Base-by-base conservation (phyloP, 176 grass and related monocot species). In the Paspalum vaginatum region DNA sequence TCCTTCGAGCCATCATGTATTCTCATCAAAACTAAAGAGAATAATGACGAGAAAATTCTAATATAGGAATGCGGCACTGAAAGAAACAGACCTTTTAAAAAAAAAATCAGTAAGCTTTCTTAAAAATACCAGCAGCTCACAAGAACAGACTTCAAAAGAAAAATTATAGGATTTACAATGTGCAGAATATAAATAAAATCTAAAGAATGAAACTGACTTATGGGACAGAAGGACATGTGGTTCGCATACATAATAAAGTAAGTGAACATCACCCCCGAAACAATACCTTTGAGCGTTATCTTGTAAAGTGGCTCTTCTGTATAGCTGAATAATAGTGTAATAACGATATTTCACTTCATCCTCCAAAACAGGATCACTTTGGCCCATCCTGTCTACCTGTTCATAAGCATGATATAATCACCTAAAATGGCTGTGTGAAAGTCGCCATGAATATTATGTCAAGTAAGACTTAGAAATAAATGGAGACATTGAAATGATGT, bases 341-440 rank as follows among this genome's bases (percentile, higher is more conserved):
- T 93, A 99, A 45, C 96, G 92, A 59, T 88, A 99, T 75, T 99
- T 99, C 76, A 99, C 93, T 88, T 99, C 96, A 53, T 99, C 96
- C 84, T 99, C 96, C 86, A 99, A 83, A 79, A 89, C 82, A 49
- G 96, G 90, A 49, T 99, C 96, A 62, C 84, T 90, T 70, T 89
- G 79, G 61, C 79, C 92, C 82, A 88, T 89, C 67, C 79, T 89
- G 70, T 99, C 93, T 48, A 93, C 90, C 96, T 99, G 81, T 42
- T 81, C 53, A 89, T 41, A 85, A 38, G 32, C 26, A 67, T 41
- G 73, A 83, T 40, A 76, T 83, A 32, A 79, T 83, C 7, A 80
- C 27, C 39, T 79, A 71, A 70, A 78, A 50, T 7, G 24, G 3
- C 18, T 40, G 50, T 44, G 22, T 17, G 49, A 41, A 78, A 39